Conservation (phyloP, 768 basidiomycete species). For the Boletus coccyginus region DNA sequence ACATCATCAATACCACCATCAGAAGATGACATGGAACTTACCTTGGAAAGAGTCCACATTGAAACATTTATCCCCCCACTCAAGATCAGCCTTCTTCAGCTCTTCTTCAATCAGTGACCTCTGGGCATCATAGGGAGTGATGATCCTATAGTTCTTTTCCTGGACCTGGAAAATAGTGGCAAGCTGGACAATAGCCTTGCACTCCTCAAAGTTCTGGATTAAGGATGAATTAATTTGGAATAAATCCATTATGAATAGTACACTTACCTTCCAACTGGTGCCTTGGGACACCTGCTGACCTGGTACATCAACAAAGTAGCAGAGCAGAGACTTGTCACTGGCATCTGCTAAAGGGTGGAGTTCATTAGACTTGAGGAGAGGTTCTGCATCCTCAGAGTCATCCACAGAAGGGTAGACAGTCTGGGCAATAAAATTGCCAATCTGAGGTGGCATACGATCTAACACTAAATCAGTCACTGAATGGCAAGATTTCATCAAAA, state of each 20-base stretch:
- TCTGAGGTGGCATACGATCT: constrained; percentile 86
- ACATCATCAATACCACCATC: background rate
- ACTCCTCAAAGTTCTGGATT: constrained; percentile 59
- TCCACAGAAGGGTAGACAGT: constrained; percentile 55
- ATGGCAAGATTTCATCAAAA: background rate
- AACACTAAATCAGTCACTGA: constrained; percentile 3
- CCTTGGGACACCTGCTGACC: constrained; percentile 35
- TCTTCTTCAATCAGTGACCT: constrained; percentile 53
- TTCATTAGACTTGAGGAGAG: constrained; percentile 48
- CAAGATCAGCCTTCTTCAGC: constrained; percentile 48
- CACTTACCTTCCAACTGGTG: constrained; percentile 40
- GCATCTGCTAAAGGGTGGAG: constrained; percentile 46
- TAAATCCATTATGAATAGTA: background rate
- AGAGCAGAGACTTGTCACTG: constrained; percentile 38
- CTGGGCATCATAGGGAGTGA: constrained; percentile 83
- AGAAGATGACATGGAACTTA: constrained; percentile 25
- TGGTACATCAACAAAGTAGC: constrained; percentile 61
- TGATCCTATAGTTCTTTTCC: constrained; percentile 54
- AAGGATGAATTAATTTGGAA: background rate
- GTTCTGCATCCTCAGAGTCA: constrained; percentile 17
- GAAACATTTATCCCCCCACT: constrained; percentile 69
- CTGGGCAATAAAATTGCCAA: constrained; percentile 70
- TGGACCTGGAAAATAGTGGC: constrained; percentile 54
- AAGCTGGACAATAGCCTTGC: constrained; percentile 52
- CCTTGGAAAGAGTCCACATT: constrained; percentile 84